Evolutionary conservation across 2,329 filamentous ascomycete genomes (phyloP), one percentile per base, ranked within the genome.

Genomic region (Scolecobasidium constrictum): DNA sequence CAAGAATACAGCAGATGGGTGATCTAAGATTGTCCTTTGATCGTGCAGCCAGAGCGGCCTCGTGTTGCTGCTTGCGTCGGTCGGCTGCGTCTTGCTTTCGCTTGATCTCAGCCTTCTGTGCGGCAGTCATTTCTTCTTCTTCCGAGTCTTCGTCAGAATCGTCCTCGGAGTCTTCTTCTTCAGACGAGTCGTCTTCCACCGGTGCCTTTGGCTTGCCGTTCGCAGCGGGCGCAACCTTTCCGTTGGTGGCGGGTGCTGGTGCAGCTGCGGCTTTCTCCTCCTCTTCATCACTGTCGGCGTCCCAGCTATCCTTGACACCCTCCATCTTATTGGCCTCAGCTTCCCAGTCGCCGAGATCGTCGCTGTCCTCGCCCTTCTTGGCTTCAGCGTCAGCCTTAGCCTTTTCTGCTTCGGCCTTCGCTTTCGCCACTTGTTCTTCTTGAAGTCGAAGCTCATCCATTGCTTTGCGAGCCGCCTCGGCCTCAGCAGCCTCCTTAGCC

Each of bases 1-100:
- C 92, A 50, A 98, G 78, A 75, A 98, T 98, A 82, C 90, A 96
- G 74, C 92, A 96, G 66, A 98, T 98, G 42, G 92, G 92, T 33
- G 92, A 96, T 46, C 92, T 86, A 44, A 98, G 77, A 64, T 98
- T 82, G 61, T 98, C 88, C 65, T 85, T 87, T 17, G 90, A 96
- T 48, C 87, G 78, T 38, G 90, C 88, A 35, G 86, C 88, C 58
- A 95, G 65, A 15, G 92, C 92, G 48, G 87, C 90, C 63, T 95
- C 86, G 60, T 94, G 86, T 46, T 87, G 83, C 65, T 86, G 86
- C 66, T 87, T 84, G 56, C 90, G 78, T 57, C 90, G 78, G 54
- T 92, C 86, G 13, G 86, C 85, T 35, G 87, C 87, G 57, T 94
- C 88, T 52, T 80, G 83, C 69, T 95, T 95, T 55, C 82, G 77